Evolutionary conservation across 2,329 filamentous ascomycete genomes (phyloP), one percentile per base, ranked within the genome.

Genomic region (Sporothrix humicola): DNA sequence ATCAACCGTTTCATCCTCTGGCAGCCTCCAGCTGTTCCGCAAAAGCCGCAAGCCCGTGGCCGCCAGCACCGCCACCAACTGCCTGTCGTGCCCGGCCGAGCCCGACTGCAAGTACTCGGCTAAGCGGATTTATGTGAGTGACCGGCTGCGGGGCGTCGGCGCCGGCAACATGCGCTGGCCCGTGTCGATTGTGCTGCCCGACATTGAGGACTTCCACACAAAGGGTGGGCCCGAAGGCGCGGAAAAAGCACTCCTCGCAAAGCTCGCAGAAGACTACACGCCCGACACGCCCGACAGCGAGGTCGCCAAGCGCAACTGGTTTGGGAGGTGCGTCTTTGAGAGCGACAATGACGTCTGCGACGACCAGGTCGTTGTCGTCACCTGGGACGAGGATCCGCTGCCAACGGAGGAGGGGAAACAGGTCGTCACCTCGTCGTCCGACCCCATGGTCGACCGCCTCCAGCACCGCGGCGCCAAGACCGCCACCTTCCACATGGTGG

Each of bases 251-350:
- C 74, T 82, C 63, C 75, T 82, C 20, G 72, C 71, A 37, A 82
- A 84, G 17, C 77, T 84, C 8, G 80, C 82, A 23, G 85, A 89
- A 70, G 87, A 90, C 78, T 90, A 90, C 74, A 83, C 86, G 15
- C 79, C 82, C 0, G 79, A 81, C 7, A 88, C 85, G 0, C 84
- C 87, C 3, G 81, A 83, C 71, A 79, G 82, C 1, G 82, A 85
- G n/a, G 80, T 87, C 1, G 84, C 85, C 2, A 82, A 83, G 5
- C 83, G 86, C 10, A 91, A 91, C 76, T 92, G 94, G 94, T 98
- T 94, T 79, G 96, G 96, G 0, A 90, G 95, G n/a, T 99, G 96
- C 79, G 96, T 98, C 1, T 98, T 91, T 83, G 96, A 98, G 80
- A 86, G 91, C 4, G 94, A 97, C 82, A 99, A 98, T 82, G 91